A percentile compares a stretch with the other conserved stretches of the same genome.
Conservation (phyloP, 2,329 filamentous ascomycete species). For the Trichocomaceae sp. region DNA sequence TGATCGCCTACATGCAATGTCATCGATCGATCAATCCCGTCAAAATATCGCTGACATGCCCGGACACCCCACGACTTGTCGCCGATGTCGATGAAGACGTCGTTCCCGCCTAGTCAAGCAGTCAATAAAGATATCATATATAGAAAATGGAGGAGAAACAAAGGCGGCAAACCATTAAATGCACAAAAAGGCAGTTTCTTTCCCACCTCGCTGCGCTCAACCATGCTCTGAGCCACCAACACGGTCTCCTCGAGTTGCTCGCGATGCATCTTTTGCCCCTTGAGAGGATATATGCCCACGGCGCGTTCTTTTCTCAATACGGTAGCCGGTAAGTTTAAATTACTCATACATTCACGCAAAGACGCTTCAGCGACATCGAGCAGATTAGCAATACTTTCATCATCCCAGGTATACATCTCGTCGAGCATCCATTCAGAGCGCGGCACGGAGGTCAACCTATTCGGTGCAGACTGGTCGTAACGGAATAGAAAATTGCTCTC, state of each 20-base stretch:
- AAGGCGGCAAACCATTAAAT: conserved; percentile 65
- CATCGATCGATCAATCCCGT: conserved; percentile 64
- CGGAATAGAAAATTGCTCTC: conserved; percentile 94
- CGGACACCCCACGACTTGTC: conserved; percentile 96
- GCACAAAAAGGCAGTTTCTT: conserved; percentile 79
- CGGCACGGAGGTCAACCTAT: conserved; percentile 60
- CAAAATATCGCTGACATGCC: conserved; percentile 87
- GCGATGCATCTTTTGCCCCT: conserved; percentile 64
- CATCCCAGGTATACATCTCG: conserved; percentile 44
- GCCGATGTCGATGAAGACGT: conserved; percentile 97
- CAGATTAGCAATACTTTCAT: conserved; percentile 69
- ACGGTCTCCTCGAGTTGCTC: conserved; percentile 96
- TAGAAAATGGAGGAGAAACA: not conserved
- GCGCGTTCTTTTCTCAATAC: conserved; percentile 84
- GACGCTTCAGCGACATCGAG: conserved; percentile 84
- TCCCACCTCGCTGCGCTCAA: conserved; percentile 71
- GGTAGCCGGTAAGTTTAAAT: conserved; percentile 69
- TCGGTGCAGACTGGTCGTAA: conserved; percentile 58
- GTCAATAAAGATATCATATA: not conserved
- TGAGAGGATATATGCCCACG: conserved; percentile 65
- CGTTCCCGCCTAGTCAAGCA: conserved; percentile 60
- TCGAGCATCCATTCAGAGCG: conserved; percentile 54
- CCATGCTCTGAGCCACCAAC: conserved; percentile 82
- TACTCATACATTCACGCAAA: conserved; percentile 71
- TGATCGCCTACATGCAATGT: conserved; percentile 94